Conservation (phyloP, 2,329 filamentous ascomycete genomes). For the Tolypocladium amazonense region DNA sequence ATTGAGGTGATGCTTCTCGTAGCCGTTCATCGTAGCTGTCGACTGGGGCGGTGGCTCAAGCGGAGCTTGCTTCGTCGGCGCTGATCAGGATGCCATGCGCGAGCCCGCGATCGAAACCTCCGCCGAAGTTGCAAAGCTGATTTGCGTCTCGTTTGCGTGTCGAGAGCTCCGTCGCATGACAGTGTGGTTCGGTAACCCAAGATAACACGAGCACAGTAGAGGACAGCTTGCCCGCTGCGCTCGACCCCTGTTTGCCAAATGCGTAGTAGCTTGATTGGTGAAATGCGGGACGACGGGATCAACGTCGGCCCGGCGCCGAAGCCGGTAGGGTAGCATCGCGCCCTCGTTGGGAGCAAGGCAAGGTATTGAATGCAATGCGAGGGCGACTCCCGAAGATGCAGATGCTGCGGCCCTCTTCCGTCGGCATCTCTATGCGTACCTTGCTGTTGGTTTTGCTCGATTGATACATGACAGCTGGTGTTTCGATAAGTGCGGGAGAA, state of each 20-base stretch:
- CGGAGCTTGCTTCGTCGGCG: not conserved
- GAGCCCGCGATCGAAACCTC: not conserved
- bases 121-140: not conserved
- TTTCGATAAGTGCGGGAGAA: too few species aligned
- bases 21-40: slow-evolving; percentile 59
- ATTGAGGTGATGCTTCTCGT: slow-evolving; percentile 53
- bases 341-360: not conserved
- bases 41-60: not conserved
- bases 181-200: not conserved
- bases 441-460: too few species aligned
- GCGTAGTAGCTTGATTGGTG: not conserved
- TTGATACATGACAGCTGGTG: too few species aligned
- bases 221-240: not conserved
- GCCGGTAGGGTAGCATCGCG: not conserved
- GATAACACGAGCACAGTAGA: not conserved
- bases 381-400: not conserved
- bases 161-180: not conserved
- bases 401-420: not conserved
- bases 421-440: too few species aligned
- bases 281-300: not conserved
- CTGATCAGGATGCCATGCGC: not conserved
- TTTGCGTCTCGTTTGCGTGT: not conserved
- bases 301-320: not conserved
- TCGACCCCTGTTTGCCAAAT: not conserved
- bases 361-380: too few species aligned